phyloP scores from a whole-genome alignment of 257 asterid genomes.

The Jaltomata sinuosa region DNA sequence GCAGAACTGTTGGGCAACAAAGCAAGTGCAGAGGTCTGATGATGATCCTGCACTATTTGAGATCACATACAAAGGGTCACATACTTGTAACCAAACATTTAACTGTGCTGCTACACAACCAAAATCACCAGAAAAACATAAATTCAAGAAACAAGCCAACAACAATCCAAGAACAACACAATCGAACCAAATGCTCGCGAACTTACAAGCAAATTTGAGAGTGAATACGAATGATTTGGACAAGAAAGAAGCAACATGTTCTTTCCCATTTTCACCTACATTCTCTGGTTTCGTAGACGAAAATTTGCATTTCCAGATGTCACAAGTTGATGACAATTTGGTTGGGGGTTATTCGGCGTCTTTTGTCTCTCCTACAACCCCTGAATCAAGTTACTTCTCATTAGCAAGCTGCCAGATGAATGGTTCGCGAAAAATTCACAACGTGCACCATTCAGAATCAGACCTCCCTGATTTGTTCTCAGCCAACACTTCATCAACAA shows the following conservation, averaged over 20 bases:
- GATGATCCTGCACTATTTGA: slow-evolving; percentile 70
- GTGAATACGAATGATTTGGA: slow-evolving; percentile 40
- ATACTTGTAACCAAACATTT: slow-evolving; percentile 38
- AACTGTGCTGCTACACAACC: slow-evolving; percentile 15
- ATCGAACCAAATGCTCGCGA: slow-evolving; percentile 33
- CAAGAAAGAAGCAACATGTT: slow-evolving; percentile 18
- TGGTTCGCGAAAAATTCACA: slow-evolving; percentile 9
- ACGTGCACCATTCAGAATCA: slow-evolving; percentile 22
- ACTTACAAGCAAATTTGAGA: slow-evolving; percentile 45
- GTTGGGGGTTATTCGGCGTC: slow-evolving; percentile 36
- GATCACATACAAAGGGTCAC: slow-evolving; percentile 70
- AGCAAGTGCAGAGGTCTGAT: slow-evolving; percentile 92
- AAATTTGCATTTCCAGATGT: slow-evolving; percentile 21
- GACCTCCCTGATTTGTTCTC: slow-evolving; percentile 46
- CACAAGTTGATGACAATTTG: slow-evolving; percentile 36
- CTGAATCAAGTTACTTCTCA: slow-evolving; percentile 32
- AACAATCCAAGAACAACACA: slow-evolving; percentile 8
- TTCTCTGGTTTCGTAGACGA: slow-evolving; percentile 25
- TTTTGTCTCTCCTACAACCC: slow-evolving; percentile 31
- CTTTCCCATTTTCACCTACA: slow-evolving; percentile 55
- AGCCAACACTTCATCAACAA: slow-evolving; percentile 57
- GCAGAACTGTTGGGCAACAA: slow-evolving; percentile 78
- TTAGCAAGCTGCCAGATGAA: slow-evolving; percentile 17
- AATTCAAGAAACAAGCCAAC: slow-evolving; percentile 16
- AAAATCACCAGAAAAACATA: slow-evolving; percentile 35